phyloP scores from a whole-genome alignment of 345 rosid species.

The Ricinus communis region DNA sequence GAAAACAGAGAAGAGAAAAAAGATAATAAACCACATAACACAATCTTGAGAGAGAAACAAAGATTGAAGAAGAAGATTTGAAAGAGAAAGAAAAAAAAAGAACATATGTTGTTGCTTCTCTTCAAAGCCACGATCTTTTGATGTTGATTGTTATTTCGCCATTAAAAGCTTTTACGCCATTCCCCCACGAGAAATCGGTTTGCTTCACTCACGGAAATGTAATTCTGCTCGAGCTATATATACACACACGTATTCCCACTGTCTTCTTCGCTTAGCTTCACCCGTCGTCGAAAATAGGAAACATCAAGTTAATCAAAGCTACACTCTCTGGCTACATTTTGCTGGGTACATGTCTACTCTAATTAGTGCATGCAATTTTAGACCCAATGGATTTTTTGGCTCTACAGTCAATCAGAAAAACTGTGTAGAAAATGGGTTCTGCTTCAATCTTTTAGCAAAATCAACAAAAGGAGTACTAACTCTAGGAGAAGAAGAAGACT shows the following conservation, averaged over 20 bases:
- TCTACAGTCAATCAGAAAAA: slow-evolving; percentile 78
- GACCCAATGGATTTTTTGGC: slow-evolving; percentile 89
- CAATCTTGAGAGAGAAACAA: background rate
- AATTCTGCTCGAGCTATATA: slow-evolving; percentile 13
- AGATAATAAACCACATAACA: no score
- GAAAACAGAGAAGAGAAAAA: no score
- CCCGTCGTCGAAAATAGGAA: background rate
- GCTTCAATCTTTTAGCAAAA: slow-evolving; percentile 42
- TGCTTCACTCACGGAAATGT: slow-evolving; percentile 50
- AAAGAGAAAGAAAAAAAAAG: no score
- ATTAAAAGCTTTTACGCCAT: slow-evolving; percentile 57
- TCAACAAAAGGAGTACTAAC: slow-evolving; percentile 30
- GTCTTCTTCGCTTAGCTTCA: background rate
- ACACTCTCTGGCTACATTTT: background rate
- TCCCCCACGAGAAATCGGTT: slow-evolving; percentile 55
- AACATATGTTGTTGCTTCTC: slow-evolving; percentile 8
- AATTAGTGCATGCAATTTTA: slow-evolving; percentile 42
- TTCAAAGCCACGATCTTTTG: slow-evolving; percentile 22
- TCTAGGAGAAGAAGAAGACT: slow-evolving; percentile 42
- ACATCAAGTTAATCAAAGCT: background rate
- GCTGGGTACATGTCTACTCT: background rate
- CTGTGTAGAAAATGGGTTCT: no score
- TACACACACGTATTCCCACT: background rate
- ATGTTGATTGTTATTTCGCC: slow-evolving; percentile 38
- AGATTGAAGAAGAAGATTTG: slow-evolving; percentile 19